Base-by-base conservation (phyloP, 73 alveolate genomes). In the Paramecium sexaurelia region DNA sequence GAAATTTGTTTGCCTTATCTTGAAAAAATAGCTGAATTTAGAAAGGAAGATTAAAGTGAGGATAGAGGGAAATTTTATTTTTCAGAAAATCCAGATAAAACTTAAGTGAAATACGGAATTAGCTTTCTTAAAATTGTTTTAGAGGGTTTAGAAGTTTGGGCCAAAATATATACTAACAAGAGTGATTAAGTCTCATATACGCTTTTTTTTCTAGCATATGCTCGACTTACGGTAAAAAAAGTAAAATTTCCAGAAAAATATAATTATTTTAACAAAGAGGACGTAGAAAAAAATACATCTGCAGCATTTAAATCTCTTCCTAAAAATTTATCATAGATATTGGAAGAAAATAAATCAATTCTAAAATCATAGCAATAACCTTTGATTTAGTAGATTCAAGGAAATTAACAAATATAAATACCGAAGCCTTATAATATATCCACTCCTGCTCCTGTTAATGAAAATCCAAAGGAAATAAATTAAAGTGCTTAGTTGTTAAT, bases 11-110 rank as follows among this genome's bases (percentile, higher is more conserved):
- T 69, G n/a, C 85, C 85, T 0, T 0, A 26, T 7, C 32, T 7
- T 69, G 85, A 69, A 35, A 35, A 69, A 5, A 32, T 69, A 35
- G 85, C 55, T 26, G 85, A 69, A 13, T 69, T 69, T 13, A 69
- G 32, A n/a, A 69, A 32, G 10, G 35, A 32, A 0, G 85, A 69
- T 35, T 13, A 29, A 0, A 32, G 1, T 13, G 47, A 32, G 0
- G 57, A 69, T 4, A 27, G 85, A 69, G 85, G 85, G 2, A 69
- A 29, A 69, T 69, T 9, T 35, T 69, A 26, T 37, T 69, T 32
- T 32, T 32, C 56, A 8, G 39, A 32, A 13, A 29, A 8, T 29
- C 85, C 85, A 69, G 55, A n/a, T 35, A 69, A 69, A 35, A 35
- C 27, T 27, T 15, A 69, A 7, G 3, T 9, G 6, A 10, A 1